Conservation (phyloP, 2,329 filamentous ascomycete genomes). For the Hymenoscyphus linearis region DNA sequence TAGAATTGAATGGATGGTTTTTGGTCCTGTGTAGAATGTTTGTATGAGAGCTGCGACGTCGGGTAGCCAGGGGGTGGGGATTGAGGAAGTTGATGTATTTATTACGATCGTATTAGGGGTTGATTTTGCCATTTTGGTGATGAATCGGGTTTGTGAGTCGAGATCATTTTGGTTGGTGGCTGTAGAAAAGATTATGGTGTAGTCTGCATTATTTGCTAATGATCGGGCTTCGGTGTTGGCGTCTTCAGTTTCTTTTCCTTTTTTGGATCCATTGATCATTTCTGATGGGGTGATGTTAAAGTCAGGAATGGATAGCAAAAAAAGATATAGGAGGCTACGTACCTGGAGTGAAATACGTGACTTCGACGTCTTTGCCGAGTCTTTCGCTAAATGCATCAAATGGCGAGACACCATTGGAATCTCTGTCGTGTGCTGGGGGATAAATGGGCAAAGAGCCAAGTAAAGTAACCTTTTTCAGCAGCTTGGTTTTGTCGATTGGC, state of each 20-base stretch:
- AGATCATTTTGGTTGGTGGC: conserved; percentile 39
- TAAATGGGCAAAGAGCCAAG: conserved; percentile 48
- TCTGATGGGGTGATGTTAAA: not conserved
- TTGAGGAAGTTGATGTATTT: not conserved
- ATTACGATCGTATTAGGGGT: conserved; percentile 8
- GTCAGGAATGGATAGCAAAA: too few relatives aligned
- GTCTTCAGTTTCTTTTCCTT: conserved; percentile 28
- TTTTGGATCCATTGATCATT: conserved; percentile 5
- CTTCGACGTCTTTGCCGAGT: conserved; percentile 4
- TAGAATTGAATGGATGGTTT: conserved; percentile 58
- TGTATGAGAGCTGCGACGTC: conserved; percentile 9
- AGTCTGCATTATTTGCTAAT: conserved; percentile 50
- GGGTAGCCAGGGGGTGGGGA: conserved; percentile 7
- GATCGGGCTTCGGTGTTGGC: conserved; percentile 42
- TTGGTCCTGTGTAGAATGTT: conserved; percentile 59
- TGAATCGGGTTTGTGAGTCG: conserved; percentile 22
- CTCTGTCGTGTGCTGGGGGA: conserved; percentile 54
- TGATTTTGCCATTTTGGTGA: conserved; percentile 45
- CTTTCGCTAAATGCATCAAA: conserved; percentile 55
- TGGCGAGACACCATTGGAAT: conserved; percentile 53
- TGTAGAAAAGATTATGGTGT: conserved; percentile 55
- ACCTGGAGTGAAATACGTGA: not conserved
- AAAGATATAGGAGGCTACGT: too few relatives aligned
- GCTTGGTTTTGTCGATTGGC: conserved; percentile 35
- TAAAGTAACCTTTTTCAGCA: conserved; percentile 39